phyloP scores from a whole-genome alignment of 2,329 filamentous ascomycete genomes.

The Colletotrichum sp. region DNA sequence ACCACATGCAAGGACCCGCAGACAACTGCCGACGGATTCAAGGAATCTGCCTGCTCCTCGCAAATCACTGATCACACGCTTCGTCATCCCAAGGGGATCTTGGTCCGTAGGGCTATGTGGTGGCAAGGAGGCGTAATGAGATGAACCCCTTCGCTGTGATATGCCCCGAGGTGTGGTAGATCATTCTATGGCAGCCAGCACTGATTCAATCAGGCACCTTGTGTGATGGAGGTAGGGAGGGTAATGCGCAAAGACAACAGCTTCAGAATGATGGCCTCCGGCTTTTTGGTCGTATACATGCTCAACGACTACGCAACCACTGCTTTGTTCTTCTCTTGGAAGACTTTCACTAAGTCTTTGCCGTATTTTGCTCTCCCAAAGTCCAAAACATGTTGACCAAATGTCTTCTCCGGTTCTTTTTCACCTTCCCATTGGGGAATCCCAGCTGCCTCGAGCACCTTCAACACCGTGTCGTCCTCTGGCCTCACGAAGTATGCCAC shows the following conservation, averaged over 20 bases:
- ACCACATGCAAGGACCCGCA: not conserved
- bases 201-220: not conserved
- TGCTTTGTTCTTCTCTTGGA: not conserved
- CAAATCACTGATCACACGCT: not conserved
- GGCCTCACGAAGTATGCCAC: not conserved
- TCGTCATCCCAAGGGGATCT: not conserved
- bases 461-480: not conserved
- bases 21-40: not conserved
- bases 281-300: rapidly evolving
- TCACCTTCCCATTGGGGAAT: not conserved
- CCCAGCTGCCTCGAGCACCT: not conserved
- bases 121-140: not conserved
- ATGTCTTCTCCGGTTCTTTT: not conserved
- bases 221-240: not conserved
- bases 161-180: not conserved
- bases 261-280: not conserved
- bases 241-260: not conserved
- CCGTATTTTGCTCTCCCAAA: not conserved
- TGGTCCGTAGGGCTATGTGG: not conserved
- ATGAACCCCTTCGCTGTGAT: not conserved
- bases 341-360: not conserved
- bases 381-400: not conserved
- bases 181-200: not conserved
- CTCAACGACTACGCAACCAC: not conserved
- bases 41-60: not conserved